Percentiles rank a stretch among this genome's conserved stretches.
These are phyloP conservation scores for Carnegiea gigantea DNA, from an alignment of 179 eudicot species.

Conservation along the genomic window DNA sequence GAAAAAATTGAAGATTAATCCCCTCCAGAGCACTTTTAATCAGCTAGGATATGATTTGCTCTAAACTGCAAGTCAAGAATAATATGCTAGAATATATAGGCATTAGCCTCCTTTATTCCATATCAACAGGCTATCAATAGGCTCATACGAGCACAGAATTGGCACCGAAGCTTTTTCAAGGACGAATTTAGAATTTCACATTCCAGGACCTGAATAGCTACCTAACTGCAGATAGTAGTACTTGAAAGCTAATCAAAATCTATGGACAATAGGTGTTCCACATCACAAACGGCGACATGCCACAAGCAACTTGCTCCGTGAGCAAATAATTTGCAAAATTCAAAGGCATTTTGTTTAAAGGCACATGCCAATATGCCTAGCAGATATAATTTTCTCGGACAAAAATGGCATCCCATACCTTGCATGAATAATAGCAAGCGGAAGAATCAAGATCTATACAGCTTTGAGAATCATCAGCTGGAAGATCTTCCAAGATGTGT, in stretches of 20 bases:
- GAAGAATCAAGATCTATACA: constrained; percentile 44
- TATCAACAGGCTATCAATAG: background rate
- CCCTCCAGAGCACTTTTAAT: background rate
- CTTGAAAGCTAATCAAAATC: background rate
- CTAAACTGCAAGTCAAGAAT: background rate
- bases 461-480: constrained; percentile 29
- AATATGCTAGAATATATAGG: background rate
- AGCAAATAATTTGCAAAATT: background rate
- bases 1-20: constrained; percentile 2
- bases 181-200: constrained; percentile 5
- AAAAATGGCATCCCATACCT: constrained; percentile 31
- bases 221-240: constrained; percentile 4
- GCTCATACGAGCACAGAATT: constrained; percentile 9
- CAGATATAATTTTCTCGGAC: constrained; percentile 26
- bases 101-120: constrained; percentile 18
- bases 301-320: constrained; percentile 17
- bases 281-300: constrained; percentile 2
- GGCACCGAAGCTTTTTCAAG: constrained; percentile 11
- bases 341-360: constrained; percentile 19
- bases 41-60: constrained; percentile 3
- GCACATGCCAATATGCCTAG: constrained; percentile 32
- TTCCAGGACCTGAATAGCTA: constrained; percentile 1
- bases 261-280: constrained; percentile 22
- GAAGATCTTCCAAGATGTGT: constrained; percentile 32
- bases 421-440: constrained; percentile 38